Base-by-base conservation (phyloP, 2,329 filamentous ascomycete species). In the Botrytis fabae region DNA sequence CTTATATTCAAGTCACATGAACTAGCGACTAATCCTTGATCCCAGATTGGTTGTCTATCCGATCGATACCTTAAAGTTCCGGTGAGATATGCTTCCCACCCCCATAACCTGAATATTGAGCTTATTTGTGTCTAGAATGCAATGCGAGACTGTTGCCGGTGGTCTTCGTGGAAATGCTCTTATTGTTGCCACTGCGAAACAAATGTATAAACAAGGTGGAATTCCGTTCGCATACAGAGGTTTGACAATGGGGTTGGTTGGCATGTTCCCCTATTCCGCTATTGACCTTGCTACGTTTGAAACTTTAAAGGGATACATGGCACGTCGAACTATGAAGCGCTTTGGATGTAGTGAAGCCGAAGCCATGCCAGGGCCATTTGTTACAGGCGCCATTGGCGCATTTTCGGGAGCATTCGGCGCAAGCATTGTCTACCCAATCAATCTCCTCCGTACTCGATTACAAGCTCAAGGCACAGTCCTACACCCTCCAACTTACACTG, bases 251-350 rank as follows among this genome's bases (percentile, higher is more conserved):
- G 96, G 96, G 25, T 87, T 99, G 6, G 84, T 98, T 69, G 96
- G 96, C 81, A 98, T 98, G 90, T 99, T 99, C 79, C 96, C 96
- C 0, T 99, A 98, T 82, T 95, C 94, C 60, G 96, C 96, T 68
- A 97, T 99, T 80, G 96, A 99, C 81, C 91, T 99, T 79, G 94
- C 93, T 76, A 97, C 94, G 0, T 99, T 98, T 80, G 96, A 99
- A 83, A 90, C 96, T 74, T 87, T 98, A 75, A 99, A 99, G 83
- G 89, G 88, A 65, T 86, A 86, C 12, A 90, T 97, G 76, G 88
- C 92, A 48, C 84, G 84, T 6, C 91, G 91, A 76, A 92, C 94
- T 79, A 92, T 94, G 20, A 90, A 88, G 73, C 83, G 86, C 48
- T 83, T 88, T 16, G 89, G 91, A 61, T 90, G 93, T 76, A 91